phyloP scores from a whole-genome alignment of 2,329 filamentous ascomycete genomes.

The Kalaharituber pfeilii region DNA sequence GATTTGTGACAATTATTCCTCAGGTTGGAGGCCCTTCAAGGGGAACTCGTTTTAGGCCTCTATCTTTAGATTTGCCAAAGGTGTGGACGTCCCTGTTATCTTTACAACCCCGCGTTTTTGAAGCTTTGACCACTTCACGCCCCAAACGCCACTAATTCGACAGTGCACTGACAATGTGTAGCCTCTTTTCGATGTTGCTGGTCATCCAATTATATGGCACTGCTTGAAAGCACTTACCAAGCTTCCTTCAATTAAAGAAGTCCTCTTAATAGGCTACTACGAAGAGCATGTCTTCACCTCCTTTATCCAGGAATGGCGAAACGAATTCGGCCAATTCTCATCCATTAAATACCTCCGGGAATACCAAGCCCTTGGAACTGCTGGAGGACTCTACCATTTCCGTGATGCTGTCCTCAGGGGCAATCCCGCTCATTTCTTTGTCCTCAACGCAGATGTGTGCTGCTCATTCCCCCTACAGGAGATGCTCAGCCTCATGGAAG shows the following conservation, averaged over 20 bases:
- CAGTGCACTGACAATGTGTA: no score
- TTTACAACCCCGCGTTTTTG: neutral
- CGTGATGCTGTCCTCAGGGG: slow-evolving; percentile 96
- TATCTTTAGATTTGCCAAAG: slow-evolving; percentile 92
- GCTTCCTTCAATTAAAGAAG: slow-evolving; percentile 82
- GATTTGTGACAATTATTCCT: slow-evolving; percentile 22
- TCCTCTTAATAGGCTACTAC: slow-evolving; percentile 97
- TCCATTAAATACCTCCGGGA: slow-evolving; percentile 91
- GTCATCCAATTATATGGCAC: slow-evolving; percentile 96
- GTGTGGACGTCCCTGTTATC: slow-evolving; percentile 30
- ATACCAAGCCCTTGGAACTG: slow-evolving; percentile 90
- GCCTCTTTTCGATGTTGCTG: slow-evolving; percentile 96
- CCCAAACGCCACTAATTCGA: neutral
- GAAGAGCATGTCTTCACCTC: slow-evolving; percentile 93
- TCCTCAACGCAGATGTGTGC: slow-evolving; percentile 95
- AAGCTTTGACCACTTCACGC: neutral
- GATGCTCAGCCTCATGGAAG: slow-evolving; percentile 87
- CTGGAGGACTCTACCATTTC: slow-evolving; percentile 96
- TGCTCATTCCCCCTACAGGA: slow-evolving; percentile 92
- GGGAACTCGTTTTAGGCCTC: slow-evolving; percentile 85
- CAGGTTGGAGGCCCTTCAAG: slow-evolving; percentile 89
- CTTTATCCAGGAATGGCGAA: slow-evolving; percentile 82
- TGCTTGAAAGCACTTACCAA: slow-evolving; percentile 83
- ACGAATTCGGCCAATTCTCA: slow-evolving; percentile 62
- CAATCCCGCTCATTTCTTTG: slow-evolving; percentile 84